Evolutionary conservation across 805 yeast genomes (phyloP).

Genomic region (Wickerhamiella kazuoi): DNA sequence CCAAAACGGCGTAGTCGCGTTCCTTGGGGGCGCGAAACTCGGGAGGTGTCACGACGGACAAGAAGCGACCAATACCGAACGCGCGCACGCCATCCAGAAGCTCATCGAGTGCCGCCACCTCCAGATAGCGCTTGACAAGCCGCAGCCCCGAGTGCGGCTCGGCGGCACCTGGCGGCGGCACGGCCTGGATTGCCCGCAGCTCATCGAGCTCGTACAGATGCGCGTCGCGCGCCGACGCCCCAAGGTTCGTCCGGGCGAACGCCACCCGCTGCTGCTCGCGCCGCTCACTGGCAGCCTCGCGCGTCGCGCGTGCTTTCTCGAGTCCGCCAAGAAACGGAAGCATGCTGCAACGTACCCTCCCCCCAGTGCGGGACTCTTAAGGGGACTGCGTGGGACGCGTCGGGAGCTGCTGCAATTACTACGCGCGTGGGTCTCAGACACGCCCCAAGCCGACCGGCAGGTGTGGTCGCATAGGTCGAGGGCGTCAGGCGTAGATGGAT

Average conservation of each 20-base stretch:
- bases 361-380: too few species aligned
- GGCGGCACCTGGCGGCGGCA: not conserved
- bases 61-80: slow-evolving; percentile 38
- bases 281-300: too few species aligned
- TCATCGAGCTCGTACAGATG: not conserved
- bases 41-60: slow-evolving; percentile 54
- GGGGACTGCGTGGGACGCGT: too few species aligned
- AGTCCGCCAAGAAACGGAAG: too few species aligned
- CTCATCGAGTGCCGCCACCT: slow-evolving; percentile 20
- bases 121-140: slow-evolving; percentile 23
- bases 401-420: too few species aligned
- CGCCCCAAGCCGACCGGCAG: too few species aligned
- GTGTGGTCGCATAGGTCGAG: too few species aligned
- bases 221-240: slow-evolving; percentile 1
- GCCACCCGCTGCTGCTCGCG: too few species aligned
- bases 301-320: too few species aligned
- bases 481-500: too few species aligned
- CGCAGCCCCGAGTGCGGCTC: not conserved
- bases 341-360: too few species aligned
- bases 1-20: slow-evolving; percentile 67
- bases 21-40: slow-evolving; percentile 49
- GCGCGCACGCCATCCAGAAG: slow-evolving; percentile 34
- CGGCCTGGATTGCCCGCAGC: not conserved
- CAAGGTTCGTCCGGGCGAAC: slow-evolving; percentile 1
- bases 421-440: too few species aligned